Conservation (phyloP, 495 filamentous ascomycete species). For the Rhypophila decipiens region DNA sequence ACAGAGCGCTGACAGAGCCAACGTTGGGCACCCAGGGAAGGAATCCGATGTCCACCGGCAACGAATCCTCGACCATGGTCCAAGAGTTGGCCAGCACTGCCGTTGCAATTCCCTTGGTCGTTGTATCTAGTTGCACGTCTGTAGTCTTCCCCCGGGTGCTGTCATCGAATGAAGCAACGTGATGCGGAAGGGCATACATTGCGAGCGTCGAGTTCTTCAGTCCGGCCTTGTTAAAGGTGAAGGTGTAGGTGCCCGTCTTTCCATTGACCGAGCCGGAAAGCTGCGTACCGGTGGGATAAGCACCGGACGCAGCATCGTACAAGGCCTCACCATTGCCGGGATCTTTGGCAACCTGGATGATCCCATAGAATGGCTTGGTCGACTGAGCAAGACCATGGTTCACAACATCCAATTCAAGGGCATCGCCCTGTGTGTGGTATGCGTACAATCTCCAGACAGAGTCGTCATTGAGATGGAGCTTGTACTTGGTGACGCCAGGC, state of each 20-base stretch:
- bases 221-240: conserved; percentile 65
- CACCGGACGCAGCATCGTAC: conserved; percentile 71
- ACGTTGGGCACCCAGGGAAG: conserved; percentile 61
- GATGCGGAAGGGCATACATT: conserved; percentile 91
- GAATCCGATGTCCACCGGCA: conserved; percentile 69
- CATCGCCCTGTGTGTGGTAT: conserved; percentile 42
- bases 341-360: conserved; percentile 75
- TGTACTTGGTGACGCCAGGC: conserved; percentile 71
- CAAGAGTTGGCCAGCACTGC: conserved; percentile 70
- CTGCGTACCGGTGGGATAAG: conserved; percentile 56
- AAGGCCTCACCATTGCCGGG: conserved; percentile 54
- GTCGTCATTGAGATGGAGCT: conserved; percentile 61
- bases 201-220: conserved; percentile 49
- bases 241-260: conserved; percentile 59
- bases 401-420: conserved; percentile 39
- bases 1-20: conserved; percentile 48
- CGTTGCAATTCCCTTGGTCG: conserved; percentile 76
- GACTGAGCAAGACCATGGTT: conserved; percentile 39
- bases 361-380: conserved; percentile 51
- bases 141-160: conserved; percentile 51
- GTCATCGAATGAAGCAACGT: conserved; percentile 64
- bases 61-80: conserved; percentile 66
- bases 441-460: conserved; percentile 78
- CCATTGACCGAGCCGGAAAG: conserved; percentile 58
- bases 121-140: conserved; percentile 61